Evolutionary conservation across 2,329 filamentous ascomycete genomes (phyloP).

Genomic region (Magnaporthiopsis incrustans): DNA sequence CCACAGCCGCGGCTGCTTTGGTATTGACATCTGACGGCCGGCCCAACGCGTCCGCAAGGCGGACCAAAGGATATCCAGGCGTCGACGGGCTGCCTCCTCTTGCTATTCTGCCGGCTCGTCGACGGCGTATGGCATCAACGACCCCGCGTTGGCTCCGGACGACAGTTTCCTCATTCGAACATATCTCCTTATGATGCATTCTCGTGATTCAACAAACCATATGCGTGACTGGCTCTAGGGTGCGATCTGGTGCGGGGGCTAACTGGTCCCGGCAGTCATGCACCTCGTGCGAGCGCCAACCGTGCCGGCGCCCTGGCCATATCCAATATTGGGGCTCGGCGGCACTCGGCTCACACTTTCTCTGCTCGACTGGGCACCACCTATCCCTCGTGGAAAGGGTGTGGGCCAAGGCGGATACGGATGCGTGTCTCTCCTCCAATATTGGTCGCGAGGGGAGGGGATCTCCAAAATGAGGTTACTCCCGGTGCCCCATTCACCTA

Average conservation of each 20-base stretch:
- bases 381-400: too few relatives aligned
- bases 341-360: too few relatives aligned
- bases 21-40: neutral
- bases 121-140: neutral
- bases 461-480: neutral
- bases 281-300: neutral
- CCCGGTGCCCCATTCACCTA: too few relatives aligned
- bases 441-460: too few relatives aligned
- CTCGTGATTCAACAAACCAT: neutral
- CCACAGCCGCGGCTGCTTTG: neutral
- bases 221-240: neutral
- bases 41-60: neutral
- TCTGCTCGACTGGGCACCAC: too few relatives aligned
- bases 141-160: neutral
- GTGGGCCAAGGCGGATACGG: too few relatives aligned
- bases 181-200: neutral
- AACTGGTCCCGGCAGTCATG: neutral
- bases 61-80: neutral
- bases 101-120: neutral
- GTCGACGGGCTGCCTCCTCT: neutral
- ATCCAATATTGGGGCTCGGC: too few relatives aligned
- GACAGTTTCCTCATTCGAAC: neutral
- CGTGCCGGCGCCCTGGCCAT: neutral
- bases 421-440: too few relatives aligned
- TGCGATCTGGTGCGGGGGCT: neutral